Evolutionary conservation across 768 basidiomycete genomes (phyloP).

Genomic region (Tremella mesenterica): DNA sequence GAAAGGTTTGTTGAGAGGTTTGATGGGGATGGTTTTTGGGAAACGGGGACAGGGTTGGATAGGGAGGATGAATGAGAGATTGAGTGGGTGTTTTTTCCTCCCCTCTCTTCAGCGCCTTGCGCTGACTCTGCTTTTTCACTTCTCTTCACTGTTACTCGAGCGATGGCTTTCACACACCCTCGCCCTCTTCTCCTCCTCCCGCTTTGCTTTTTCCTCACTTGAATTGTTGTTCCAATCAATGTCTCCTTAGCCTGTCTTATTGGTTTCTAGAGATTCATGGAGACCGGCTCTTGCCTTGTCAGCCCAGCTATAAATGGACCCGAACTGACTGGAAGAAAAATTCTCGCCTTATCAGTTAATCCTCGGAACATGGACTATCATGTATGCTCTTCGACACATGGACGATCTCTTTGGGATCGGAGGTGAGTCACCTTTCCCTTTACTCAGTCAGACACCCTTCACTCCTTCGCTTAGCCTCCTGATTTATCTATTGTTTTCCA

Average conservation of each 20-base stretch:
- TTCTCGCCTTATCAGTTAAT: slow-evolving; percentile 97
- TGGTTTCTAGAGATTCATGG: no score
- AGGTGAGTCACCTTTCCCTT: slow-evolving; percentile 50
- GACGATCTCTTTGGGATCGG: slow-evolving; percentile 76
- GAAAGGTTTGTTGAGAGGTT: slow-evolving; percentile 2
- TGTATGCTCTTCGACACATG: slow-evolving; percentile 75
- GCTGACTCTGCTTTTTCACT: no score
- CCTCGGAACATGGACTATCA: slow-evolving; percentile 68
- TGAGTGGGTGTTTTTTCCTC: slow-evolving; percentile 26
- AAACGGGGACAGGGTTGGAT: slow-evolving; percentile 24
- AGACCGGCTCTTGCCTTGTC: no score
- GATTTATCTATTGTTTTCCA: no score
- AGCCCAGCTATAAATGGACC: slow-evolving; percentile 6
- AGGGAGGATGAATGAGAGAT: slow-evolving; percentile 29
- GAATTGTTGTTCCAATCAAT: not conserved
- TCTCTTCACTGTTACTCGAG: no score
- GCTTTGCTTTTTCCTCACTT: not conserved
- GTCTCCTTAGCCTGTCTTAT: no score
- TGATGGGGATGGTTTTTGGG: slow-evolving; percentile 22
- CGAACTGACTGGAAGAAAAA: slow-evolving; percentile 49
- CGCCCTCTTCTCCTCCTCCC: not conserved
- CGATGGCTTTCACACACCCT: no score
- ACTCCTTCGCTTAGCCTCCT: no score
- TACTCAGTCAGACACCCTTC: no score
- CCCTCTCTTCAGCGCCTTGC: no score